Evolutionary conservation across 805 yeast genomes (phyloP).

Genomic region (Monosporozyma yasuniensis): DNA sequence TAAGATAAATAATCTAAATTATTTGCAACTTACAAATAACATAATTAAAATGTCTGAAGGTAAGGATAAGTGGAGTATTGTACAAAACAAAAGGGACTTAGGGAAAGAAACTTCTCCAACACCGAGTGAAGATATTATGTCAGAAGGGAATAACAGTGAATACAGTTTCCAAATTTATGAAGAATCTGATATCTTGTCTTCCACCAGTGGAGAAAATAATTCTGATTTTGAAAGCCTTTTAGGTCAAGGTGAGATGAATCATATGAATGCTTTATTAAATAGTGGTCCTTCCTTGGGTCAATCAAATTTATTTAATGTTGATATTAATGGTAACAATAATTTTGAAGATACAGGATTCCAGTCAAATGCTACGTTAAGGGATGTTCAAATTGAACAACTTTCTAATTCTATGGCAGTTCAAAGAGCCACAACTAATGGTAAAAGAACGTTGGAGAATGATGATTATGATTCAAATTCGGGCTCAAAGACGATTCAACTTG

Average conservation of each 20-base stretch:
- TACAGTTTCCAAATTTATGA: constrained; percentile 5
- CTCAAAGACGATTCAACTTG: too few relatives aligned
- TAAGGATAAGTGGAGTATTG: constrained; percentile 3
- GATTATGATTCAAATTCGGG: not conserved
- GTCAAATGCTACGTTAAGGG: not conserved
- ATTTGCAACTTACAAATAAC: too few relatives aligned
- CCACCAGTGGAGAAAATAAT: constrained; percentile 14
- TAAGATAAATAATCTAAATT: too few relatives aligned
- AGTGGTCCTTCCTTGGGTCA: not conserved
- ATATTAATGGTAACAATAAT: not conserved
- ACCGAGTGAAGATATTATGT: not conserved
- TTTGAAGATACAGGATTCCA: not conserved
- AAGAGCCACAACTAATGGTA: not conserved
- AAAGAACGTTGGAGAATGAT: not conserved
- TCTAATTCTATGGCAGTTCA: not conserved
- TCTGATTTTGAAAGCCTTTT: not conserved
- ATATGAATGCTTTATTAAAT: not conserved
- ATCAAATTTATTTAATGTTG: not conserved
- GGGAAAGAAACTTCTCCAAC: not conserved
- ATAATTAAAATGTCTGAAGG: not conserved
- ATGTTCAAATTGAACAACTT: not conserved
- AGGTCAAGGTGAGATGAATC: not conserved
- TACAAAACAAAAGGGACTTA: not conserved
- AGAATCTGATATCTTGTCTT: constrained; percentile 15
- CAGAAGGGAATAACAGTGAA: not conserved